Base-by-base conservation (phyloP, 2,329 filamentous ascomycete species). In the Domatiomyces catenatus region DNA sequence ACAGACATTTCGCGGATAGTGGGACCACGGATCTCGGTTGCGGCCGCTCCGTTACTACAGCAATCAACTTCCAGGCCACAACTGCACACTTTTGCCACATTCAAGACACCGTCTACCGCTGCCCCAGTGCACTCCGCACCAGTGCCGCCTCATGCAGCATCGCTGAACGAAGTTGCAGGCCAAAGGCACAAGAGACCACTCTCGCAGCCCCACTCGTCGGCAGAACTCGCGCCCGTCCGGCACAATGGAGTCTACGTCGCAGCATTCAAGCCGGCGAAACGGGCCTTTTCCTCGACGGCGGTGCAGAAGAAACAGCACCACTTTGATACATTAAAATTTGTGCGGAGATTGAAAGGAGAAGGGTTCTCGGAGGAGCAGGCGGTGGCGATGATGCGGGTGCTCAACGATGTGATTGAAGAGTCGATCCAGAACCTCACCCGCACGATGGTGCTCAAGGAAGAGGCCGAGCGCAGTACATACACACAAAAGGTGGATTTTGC, bases 301-400 rank as follows among this genome's bases (percentile, higher is more conserved):
- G 77, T 1, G 61, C 69, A 39, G 75, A 64, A 67, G 48, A 79
- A 84, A 57, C 89, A 95, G 62, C 92, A 98, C 67, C 89, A 98
- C 68, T 98, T 98, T 65, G 92, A 98, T 68, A 98, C 92, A 0
- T 77, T 98, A 55, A 95, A 94, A 70, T 94, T 98, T 64, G 89
- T 98, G 42, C 86, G 94, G 69, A 77, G 86, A 48, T 73, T 98
- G 42, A 82, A 90, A 66, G 79, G 79, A 58, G 92, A 98, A 66
- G 92, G 92, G 0, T 95, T 96, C 66, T 94, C 87, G 20, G 90
- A 96, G 67, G 84, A 89, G 59, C 92, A 98, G 69, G 83, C 89
- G 2, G 88, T 87, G 22, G 90, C 92, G n/a, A 92, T 95, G 84
- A 96, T 98, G 92, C 86, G 86, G 65, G 86, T 96, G 5, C 74